These are phyloP conservation scores for Cenococcum geophilum DNA, from an alignment of 495 filamentous ascomycete genomes.

Conservation along the genomic window DNA sequence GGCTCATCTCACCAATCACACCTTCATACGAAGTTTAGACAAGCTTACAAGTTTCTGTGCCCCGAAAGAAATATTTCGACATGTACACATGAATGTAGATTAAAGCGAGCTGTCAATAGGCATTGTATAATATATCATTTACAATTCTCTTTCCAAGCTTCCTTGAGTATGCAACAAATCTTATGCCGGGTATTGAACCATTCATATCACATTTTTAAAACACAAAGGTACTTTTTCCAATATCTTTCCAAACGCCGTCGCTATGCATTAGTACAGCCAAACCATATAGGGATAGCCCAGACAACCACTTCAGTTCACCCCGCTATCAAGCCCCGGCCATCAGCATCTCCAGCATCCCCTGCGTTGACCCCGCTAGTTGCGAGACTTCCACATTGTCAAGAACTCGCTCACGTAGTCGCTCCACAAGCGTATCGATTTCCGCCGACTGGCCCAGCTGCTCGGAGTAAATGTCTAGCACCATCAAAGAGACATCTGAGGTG, in stretches of 20 bases:
- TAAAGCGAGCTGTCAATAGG: not conserved
- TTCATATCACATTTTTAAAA: not conserved
- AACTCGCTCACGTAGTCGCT: constrained; percentile 59
- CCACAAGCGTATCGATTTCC: constrained; percentile 63
- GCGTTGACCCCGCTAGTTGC: constrained; percentile 68
- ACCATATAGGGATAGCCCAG: not conserved
- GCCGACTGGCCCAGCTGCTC: constrained; percentile 67
- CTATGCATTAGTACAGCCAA: constrained; percentile 17
- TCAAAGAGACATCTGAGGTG: constrained; percentile 70
- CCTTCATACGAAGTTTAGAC: not conserved
- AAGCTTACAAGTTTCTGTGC: too few relatives aligned
- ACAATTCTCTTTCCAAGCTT: not conserved
- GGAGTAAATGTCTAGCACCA: constrained; percentile 80
- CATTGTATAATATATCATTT: constrained; percentile 12
- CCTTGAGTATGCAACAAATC: constrained; percentile 7
- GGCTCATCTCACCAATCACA: not conserved
- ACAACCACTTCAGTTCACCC: not conserved
- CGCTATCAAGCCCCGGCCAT: constrained; percentile 36
- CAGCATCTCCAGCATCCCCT: constrained; percentile 80
- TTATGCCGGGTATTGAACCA: constrained; percentile 12
- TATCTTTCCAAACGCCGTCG: constrained; percentile 13
- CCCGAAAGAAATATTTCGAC: too few relatives aligned
- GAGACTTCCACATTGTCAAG: constrained; percentile 71
- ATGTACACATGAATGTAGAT: constrained; percentile 1
- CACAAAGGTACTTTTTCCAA: not conserved